These are phyloP conservation scores for Abelmoschus esculentus DNA, from an alignment of 345 rosid genomes.

Conservation along the genomic window DNA sequence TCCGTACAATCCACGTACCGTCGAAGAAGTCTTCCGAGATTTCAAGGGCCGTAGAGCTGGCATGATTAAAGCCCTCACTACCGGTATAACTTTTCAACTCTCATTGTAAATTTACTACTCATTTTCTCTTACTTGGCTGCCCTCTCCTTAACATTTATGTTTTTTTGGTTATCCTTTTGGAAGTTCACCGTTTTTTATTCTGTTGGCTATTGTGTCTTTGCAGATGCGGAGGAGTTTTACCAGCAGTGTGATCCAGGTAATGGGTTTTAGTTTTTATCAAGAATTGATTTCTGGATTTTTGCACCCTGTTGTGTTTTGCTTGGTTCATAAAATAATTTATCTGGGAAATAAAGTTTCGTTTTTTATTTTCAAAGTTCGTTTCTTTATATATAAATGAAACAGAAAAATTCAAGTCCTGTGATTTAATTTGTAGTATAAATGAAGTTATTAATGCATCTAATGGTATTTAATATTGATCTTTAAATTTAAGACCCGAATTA, in stretches of 20 bases:
- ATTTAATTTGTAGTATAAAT: not conserved
- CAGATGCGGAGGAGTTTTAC: conserved; percentile 65
- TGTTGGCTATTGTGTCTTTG: conserved; percentile 13
- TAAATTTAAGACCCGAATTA: not conserved
- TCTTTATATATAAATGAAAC: not conserved
- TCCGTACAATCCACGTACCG: conserved; percentile 61
- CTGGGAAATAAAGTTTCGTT: not conserved
- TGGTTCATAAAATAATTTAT: not conserved
- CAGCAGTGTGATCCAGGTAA: conserved; percentile 77
- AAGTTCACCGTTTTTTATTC: not conserved
- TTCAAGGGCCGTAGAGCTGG: conserved; percentile 67
- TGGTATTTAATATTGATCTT: not conserved
- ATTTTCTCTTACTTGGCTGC: not conserved
- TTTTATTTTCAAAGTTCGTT: not conserved
- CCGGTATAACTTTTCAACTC: conserved; percentile 28
- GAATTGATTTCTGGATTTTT: not conserved
- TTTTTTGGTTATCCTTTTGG: not conserved
- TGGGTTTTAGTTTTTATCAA: conserved; percentile 1
- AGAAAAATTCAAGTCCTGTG: not conserved
- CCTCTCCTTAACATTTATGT: not conserved
- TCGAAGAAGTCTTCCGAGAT: conserved; percentile 63
- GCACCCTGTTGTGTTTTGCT: not conserved
- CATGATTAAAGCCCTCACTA: conserved; percentile 64
- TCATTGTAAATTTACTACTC: not conserved
- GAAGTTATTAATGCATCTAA: not conserved